Conservation (phyloP, 768 basidiomycete species). For the Lentinula aciculospora region DNA sequence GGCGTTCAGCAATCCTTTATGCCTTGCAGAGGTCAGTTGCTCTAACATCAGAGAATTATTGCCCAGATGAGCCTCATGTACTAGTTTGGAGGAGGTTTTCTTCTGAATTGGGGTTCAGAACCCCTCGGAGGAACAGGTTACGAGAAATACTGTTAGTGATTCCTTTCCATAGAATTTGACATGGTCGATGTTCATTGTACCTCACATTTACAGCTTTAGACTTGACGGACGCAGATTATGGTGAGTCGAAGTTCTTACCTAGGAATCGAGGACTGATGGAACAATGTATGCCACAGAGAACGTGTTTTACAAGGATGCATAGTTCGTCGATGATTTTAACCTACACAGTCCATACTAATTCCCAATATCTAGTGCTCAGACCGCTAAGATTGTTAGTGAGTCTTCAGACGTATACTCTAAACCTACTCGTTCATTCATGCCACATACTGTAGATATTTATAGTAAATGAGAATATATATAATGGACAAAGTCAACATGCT, state of each 20-base stretch:
- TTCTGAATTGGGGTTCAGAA: conserved; percentile 37
- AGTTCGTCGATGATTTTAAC: conserved; percentile 22
- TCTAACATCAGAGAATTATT: background rate
- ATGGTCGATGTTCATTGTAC: no score
- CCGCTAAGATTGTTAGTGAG: conserved; percentile 46
- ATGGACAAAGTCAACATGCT: background rate
- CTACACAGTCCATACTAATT: background rate
- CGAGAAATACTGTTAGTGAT: conserved; percentile 38
- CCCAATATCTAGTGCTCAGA: conserved; percentile 29
- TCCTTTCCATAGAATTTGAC: background rate
- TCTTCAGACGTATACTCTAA: background rate
- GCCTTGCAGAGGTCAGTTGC: conserved; percentile 38
- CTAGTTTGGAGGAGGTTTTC: conserved; percentile 48
- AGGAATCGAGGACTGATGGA: background rate
- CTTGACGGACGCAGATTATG: conserved; percentile 37
- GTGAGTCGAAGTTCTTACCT: conserved; percentile 16
- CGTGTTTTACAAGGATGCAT: conserved; percentile 48
- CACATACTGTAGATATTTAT: conserved; percentile 35
- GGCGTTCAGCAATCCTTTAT: conserved; percentile 42
- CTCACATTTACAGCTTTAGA: conserved; percentile 23
- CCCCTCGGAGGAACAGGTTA: conserved; percentile 42
- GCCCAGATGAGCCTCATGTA: background rate
- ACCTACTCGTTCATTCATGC: conserved; percentile 13
- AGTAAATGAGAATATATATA: conserved; percentile 23
- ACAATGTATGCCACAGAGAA: conserved; percentile 31